Base-by-base conservation (phyloP, 2,329 filamentous ascomycete species). In the Allantophomopsis cytisporea region DNA sequence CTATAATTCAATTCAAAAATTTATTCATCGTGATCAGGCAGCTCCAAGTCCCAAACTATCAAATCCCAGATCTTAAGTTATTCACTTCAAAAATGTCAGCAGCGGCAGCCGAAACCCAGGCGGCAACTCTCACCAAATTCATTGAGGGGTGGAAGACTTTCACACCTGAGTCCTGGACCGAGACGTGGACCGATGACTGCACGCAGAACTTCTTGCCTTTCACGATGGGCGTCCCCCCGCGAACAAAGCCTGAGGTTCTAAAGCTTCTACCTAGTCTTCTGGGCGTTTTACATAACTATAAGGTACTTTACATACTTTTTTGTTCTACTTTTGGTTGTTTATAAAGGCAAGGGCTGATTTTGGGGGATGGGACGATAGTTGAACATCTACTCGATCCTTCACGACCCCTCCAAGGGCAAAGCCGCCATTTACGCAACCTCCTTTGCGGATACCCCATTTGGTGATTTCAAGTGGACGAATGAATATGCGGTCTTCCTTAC, bases 351-450 rank as follows among this genome's bases (percentile, higher is more conserved):
- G n/a, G n/a, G n/a, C n/a, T n/a, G n/a, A n/a, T n/a, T n/a, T n/a
- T n/a, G n/a, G n/a, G n/a, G n/a, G n/a, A n/a, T n/a, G n/a, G n/a
- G n/a, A n/a, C n/a, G n/a, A n/a, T n/a, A 31, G 30, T n/a, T 31
- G 30, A 31, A 31, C 30, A 49, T 49, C 28, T 44, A 46, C 32
- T 42, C 40, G 31, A 44, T 48, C 5, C 45, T 41, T 2, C 40
- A 42, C 31, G 40, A 42, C 28, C 7, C 32, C 8, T 7, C 36
- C 12, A 39, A 32, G n/a, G 31, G 18, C 31, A 42, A 39, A 17
- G 40, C 40, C 10, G 40, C 28, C 13, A 31, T 42, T 16, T 42
- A 42, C 31, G 40, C 36, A 13, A 5, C 30, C 13, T 42, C 40
- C 3, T 28, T 31, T 5, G 40, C 17, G 4, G 40, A 42, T 21